A percentile compares a stretch with the other conserved stretches of the same genome.
Evolutionary conservation across 176 grass and related monocot species (phyloP).

Genomic region (Avena atlantica): DNA sequence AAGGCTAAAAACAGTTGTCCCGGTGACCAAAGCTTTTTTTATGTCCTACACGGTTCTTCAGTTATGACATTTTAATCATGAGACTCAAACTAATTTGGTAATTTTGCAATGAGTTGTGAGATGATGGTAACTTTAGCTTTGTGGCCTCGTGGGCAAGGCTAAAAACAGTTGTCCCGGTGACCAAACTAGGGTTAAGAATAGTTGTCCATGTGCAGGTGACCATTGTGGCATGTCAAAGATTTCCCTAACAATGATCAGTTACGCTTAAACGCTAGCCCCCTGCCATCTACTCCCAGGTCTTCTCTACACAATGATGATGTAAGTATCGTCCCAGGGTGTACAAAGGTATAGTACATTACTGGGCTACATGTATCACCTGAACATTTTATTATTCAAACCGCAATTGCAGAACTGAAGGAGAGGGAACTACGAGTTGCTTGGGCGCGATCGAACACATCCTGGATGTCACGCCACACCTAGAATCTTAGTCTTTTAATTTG

Average conservation of each 20-base stretch:
- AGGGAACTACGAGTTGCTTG: background rate
- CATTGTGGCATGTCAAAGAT: background rate
- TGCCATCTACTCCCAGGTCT: background rate
- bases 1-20: background rate
- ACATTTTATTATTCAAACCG: background rate
- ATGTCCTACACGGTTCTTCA: background rate
- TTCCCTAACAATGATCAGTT: background rate
- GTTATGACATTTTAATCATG: background rate
- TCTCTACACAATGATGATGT: background rate
- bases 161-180: background rate
- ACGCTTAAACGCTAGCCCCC: background rate
- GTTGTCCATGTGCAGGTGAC: background rate
- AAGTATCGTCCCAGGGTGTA: background rate
- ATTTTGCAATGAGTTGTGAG: background rate
- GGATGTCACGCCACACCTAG: background rate
- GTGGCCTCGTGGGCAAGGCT: background rate
- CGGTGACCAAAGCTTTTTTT: background rate
- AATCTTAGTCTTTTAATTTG: slow-evolving; percentile 26
- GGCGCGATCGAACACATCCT: background rate
- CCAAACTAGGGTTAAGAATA: background rate
- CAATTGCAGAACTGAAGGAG: background rate
- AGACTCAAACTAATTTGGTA: background rate
- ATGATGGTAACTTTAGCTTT: background rate
- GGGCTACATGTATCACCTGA: background rate
- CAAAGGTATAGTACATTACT: background rate